Base-by-base conservation (phyloP, 345 rosid genomes). In the Trapa bicornis region DNA sequence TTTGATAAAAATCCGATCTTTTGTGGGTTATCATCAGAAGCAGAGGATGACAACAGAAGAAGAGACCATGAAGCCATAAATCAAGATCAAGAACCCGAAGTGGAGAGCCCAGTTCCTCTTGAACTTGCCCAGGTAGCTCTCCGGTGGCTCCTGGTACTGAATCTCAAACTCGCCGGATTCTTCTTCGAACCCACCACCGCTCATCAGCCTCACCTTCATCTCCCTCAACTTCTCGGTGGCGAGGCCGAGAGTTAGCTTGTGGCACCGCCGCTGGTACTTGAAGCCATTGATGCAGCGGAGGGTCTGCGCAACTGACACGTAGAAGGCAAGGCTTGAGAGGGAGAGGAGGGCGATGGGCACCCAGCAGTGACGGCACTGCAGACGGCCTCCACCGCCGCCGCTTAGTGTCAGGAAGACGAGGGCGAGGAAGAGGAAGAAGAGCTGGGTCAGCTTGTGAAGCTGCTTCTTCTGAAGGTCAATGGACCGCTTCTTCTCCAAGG, bases 71-170 rank as follows among this genome's bases (percentile, higher is more conserved):
- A 86, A 84, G 14, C 75, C 87, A 67, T 84, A 94, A 73, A 87
- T 83, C 65, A 91, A 83, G 76, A 94, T 82, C 85, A 91, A 79
- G 87, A 91, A 91, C 7, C 88, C 96, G 69, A 94, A 94, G 74
- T 91, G 91, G 48, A 91, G 73, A 53, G 95, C 99, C 99, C 99
- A 94, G 61, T 86, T 91, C 75, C 97, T 91, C 88, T 91, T 94
- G 29, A 91, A 94, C 86, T 94, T 94, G 2, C 88, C 96, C 66
- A 91, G 85, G 74, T 91, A 94, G 60, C 86, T 87, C 78, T 89
- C 99, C 0, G 92, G 92, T 9, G 97, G 99, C 77, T 94, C 99
- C 70, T 89, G 99, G 72, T 94, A 94, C 69, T 88, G 95, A 65
- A 91, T 90, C 81, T 94, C 97, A 67, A 94, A 88, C 76, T 94